Evolutionary conservation across 495 filamentous ascomycete genomes (phyloP).

Genomic region (Platismatia glauca): DNA sequence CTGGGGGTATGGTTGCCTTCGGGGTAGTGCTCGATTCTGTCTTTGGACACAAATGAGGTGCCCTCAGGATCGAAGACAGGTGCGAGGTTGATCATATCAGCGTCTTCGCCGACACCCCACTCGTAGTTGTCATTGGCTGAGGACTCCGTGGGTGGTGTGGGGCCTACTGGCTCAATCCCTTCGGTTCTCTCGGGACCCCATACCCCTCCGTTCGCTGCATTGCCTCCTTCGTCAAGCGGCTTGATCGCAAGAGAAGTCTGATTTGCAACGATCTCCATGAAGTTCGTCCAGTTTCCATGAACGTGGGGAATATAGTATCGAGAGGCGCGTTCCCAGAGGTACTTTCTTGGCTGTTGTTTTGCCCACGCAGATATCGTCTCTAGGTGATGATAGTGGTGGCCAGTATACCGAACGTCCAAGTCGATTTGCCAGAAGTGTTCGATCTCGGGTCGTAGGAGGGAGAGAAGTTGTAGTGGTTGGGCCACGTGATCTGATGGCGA

Average conservation of each 20-base stretch:
- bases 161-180: conserved; percentile 51
- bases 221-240: neutral
- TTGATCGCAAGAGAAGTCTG: neutral
- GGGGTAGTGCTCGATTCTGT: conserved; percentile 54
- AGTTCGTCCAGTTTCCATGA: conserved; percentile 52
- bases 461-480: conserved; percentile 44
- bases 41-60: conserved; percentile 53
- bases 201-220: conserved; percentile 36
- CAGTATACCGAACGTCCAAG: conserved; percentile 61
- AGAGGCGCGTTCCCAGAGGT: conserved; percentile 66
- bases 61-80: conserved; percentile 61
- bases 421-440: conserved; percentile 74
- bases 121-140: conserved; percentile 52
- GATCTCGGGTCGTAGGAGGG: conserved; percentile 58
- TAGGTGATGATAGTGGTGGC: conserved; percentile 62
- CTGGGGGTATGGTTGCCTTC: conserved; percentile 50
- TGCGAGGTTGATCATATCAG: conserved; percentile 61
- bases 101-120: conserved; percentile 70
- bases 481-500: conserved; percentile 25
- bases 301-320: conserved; percentile 59
- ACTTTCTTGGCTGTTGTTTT: conserved; percentile 53
- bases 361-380: conserved; percentile 51
- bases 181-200: conserved; percentile 53
- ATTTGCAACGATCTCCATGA: conserved; percentile 42
- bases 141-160: conserved; percentile 43